Evolutionary conservation across 176 grass and related monocot species (phyloP).

Genomic region (Hyparrhenia diplandra): DNA sequence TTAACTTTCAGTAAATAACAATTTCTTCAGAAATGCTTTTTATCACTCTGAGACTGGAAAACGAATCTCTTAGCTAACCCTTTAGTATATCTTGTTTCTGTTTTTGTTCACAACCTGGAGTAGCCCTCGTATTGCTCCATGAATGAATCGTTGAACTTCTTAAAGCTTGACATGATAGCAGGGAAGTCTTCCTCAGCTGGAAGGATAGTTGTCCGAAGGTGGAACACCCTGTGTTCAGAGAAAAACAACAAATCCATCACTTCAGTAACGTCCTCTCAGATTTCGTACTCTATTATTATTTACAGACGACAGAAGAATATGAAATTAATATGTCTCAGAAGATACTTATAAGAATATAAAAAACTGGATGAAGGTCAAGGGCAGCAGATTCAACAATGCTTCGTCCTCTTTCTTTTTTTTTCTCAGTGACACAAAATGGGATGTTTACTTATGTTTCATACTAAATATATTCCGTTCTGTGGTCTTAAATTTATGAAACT

Average conservation of each 20-base stretch:
- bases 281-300: neutral
- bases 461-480: too few species aligned
- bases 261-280: neutral
- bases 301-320: neutral
- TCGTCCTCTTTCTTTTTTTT: neutral
- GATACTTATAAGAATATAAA: neutral
- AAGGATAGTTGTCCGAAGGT: conserved; percentile 96
- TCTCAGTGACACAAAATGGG: neutral
- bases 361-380: neutral
- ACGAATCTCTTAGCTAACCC: neutral
- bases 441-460: neutral
- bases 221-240: conserved; percentile 63
- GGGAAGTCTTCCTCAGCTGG: conserved; percentile 93
- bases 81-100: neutral
- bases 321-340: neutral
- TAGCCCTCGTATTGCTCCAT: conserved; percentile 91
- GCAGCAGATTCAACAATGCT: neutral
- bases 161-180: conserved; percentile 92
- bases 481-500: neutral
- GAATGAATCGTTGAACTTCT: conserved; percentile 97
- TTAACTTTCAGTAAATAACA: neutral
- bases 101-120: conserved; percentile 61
- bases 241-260: neutral
- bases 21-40: neutral
- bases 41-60: neutral